These are phyloP conservation scores for Pyrenophora teres DNA, from an alignment of 2,329 filamentous ascomycete genomes.

Conservation along the genomic window DNA sequence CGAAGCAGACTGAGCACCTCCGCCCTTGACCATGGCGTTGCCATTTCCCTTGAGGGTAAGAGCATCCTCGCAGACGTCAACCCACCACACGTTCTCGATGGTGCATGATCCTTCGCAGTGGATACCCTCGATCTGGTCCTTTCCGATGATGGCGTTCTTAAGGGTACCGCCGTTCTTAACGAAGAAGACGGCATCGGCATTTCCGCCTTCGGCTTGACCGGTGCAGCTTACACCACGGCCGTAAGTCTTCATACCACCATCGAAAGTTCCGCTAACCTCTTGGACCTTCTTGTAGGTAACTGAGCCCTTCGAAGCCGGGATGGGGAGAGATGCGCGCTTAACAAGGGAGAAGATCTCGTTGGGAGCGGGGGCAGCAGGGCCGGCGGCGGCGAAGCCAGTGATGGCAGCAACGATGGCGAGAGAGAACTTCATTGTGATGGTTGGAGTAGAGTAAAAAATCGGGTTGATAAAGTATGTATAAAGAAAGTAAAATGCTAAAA, in stretches of 20 bases:
- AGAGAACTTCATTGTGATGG: slow-evolving; percentile 43
- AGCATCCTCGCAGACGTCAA: slow-evolving; percentile 51
- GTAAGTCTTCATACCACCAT: slow-evolving; percentile 44
- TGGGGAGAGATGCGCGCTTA: slow-evolving; percentile 39
- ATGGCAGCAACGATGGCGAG: slow-evolving; percentile 31
- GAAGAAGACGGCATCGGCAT: slow-evolving; percentile 58
- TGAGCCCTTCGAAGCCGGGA: slow-evolving; percentile 40
- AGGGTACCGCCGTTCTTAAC: slow-evolving; percentile 58
- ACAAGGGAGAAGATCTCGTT: slow-evolving; percentile 30
- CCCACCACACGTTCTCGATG: slow-evolving; percentile 50
- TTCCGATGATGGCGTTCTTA: slow-evolving; percentile 61
- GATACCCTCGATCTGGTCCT: slow-evolving; percentile 50
- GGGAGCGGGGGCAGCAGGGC: slow-evolving; percentile 30
- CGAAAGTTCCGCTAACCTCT: slow-evolving; percentile 34
- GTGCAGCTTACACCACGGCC: slow-evolving; percentile 47
- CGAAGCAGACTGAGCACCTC: slow-evolving; percentile 46
- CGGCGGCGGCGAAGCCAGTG: slow-evolving; percentile 36
- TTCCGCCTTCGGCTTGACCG: slow-evolving; percentile 52
- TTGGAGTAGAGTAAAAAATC: slow-evolving; percentile 8
- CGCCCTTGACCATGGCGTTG: slow-evolving; percentile 48
- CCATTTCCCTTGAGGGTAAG: slow-evolving; percentile 45
- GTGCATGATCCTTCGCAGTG: slow-evolving; percentile 52
- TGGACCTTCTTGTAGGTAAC: slow-evolving; percentile 35
- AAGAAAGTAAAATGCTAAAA: slow-evolving; percentile 24
- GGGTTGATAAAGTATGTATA: slow-evolving; percentile 18